Conservation (phyloP, 148 eudicot species). For the Camellia sinensis region DNA sequence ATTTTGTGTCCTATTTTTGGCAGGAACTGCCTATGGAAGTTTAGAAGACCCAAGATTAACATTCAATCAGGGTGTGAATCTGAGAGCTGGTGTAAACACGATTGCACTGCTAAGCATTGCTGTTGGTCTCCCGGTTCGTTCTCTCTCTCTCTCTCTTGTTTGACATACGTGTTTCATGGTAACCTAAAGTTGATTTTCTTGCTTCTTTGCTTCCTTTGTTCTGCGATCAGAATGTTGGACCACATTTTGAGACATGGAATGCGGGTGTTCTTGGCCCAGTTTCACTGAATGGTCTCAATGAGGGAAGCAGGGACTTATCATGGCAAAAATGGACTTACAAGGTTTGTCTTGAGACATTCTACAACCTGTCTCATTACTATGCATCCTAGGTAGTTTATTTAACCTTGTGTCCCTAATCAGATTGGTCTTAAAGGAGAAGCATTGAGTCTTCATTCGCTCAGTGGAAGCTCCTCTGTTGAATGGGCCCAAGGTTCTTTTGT, state of each 20-base stretch:
- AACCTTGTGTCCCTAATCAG: slow-evolving; percentile 32
- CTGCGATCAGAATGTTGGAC: slow-evolving; percentile 31
- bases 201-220: background rate
- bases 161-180: background rate
- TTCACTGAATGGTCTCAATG: slow-evolving; percentile 48
- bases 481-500: slow-evolving; percentile 51
- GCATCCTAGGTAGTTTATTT: slow-evolving; percentile 9
- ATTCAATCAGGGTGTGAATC: slow-evolving; percentile 64
- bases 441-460: slow-evolving; percentile 70
- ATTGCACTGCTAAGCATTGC: slow-evolving; percentile 88
- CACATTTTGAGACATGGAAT: slow-evolving; percentile 53
- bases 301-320: slow-evolving; percentile 50
- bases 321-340: slow-evolving; percentile 69
- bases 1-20: slow-evolving; percentile 6
- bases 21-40: slow-evolving; percentile 89
- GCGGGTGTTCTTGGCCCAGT: slow-evolving; percentile 71
- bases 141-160: slow-evolving; percentile 14
- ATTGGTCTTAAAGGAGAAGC: slow-evolving; percentile 89
- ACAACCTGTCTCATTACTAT: background rate
- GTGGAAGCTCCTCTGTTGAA: slow-evolving; percentile 75
- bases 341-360: slow-evolving; percentile 33
- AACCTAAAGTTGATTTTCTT: background rate
- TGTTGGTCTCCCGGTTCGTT: slow-evolving; percentile 91
- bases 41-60: slow-evolving; percentile 69
- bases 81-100: slow-evolving; percentile 82